Conservation (phyloP, 805 yeast genomes). For the Brettanomyces bruxellensis region DNA sequence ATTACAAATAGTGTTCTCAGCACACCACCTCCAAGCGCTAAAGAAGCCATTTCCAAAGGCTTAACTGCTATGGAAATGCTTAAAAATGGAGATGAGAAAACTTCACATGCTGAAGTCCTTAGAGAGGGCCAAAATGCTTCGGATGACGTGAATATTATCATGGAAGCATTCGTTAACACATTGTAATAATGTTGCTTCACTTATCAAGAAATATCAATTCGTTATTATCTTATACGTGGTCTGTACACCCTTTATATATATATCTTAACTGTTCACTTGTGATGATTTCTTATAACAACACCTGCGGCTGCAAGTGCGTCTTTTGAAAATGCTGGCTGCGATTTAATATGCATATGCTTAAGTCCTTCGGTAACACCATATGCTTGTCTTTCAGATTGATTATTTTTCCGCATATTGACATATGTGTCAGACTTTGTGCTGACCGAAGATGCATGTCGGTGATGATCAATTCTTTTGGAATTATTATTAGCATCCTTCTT, state of each 20-base stretch:
- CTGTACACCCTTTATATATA: neutral
- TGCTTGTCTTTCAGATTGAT: too few species aligned
- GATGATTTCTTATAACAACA: constrained; percentile 1
- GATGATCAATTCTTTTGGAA: too few species aligned
- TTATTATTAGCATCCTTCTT: neutral
- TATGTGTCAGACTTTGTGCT: too few species aligned
- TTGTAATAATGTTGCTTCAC: constrained; percentile 2
- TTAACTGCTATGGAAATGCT: constrained; percentile 29
- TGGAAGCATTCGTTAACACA: constrained; percentile 45
- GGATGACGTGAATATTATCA: constrained; percentile 62
- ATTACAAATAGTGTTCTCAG: constrained; percentile 79
- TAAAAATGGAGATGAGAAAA: constrained; percentile 56
- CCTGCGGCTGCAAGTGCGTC: constrained; percentile 4
- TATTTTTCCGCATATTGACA: too few species aligned
- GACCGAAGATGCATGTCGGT: too few species aligned
- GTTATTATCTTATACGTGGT: neutral
- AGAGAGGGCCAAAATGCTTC: constrained; percentile 78
- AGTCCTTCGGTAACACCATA: neutral
- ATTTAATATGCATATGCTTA: neutral
- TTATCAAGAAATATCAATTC: neutral
- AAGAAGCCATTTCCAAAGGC: constrained; percentile 28
- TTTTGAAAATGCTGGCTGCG: neutral
- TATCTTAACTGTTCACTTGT: neutral
- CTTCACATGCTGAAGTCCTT: constrained; percentile 87
- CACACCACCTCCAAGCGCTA: constrained; percentile 58